phyloP scores from a whole-genome alignment of 2,329 filamentous ascomycete species.

The Apiospora kogelbergensis region DNA sequence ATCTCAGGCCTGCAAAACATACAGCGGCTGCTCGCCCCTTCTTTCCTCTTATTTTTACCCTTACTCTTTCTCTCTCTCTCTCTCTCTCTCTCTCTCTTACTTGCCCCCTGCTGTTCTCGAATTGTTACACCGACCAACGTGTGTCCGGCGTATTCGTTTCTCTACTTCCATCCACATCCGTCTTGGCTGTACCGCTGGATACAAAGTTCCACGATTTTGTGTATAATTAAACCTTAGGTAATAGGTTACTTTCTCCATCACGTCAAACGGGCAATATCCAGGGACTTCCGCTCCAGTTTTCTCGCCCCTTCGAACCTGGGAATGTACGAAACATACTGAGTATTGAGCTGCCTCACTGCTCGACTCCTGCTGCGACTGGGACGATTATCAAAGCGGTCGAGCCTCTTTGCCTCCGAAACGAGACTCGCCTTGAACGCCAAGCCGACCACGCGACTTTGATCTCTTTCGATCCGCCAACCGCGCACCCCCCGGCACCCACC shows the following conservation, averaged over 20 bases:
- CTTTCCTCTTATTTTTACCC: background rate
- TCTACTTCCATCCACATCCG: background rate
- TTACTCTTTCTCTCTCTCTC: too few species aligned
- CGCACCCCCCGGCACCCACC: background rate
- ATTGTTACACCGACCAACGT: background rate
- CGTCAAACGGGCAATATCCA: background rate
- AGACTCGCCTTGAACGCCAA: background rate
- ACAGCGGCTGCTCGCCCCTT: background rate
- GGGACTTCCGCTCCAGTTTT: background rate
- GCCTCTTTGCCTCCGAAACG: background rate
- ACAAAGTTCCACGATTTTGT: constrained; percentile 1
- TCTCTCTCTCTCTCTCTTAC: background rate
- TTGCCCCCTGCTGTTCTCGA: background rate
- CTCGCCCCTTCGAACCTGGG: background rate
- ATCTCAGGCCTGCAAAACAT: background rate
- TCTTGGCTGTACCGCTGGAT: background rate
- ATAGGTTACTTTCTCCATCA: background rate
- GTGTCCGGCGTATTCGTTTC: background rate
- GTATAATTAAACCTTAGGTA: constrained; percentile 1
- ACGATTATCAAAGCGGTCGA: background rate
- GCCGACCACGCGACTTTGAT: background rate
- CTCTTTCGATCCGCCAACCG: background rate
- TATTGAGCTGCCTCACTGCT: background rate
- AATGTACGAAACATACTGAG: background rate
- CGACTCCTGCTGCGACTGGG: background rate